phyloP scores from a whole-genome alignment of 1,284 basidiomycete genomes.

The Apiotrichum veenhuisii region DNA sequence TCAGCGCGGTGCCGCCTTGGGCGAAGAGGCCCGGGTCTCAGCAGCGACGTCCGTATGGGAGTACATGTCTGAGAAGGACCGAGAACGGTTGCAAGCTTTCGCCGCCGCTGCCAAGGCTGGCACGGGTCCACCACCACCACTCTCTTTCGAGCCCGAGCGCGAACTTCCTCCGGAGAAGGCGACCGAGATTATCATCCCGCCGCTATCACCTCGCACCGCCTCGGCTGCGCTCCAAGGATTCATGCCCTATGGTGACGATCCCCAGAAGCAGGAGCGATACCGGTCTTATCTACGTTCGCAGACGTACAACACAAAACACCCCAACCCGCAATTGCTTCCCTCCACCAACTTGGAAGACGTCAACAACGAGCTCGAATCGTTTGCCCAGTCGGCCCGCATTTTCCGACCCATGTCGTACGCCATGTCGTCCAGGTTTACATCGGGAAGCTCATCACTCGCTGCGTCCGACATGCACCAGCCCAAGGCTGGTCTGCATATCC shows the following conservation, averaged over 20 bases:
- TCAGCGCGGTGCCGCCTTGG: conserved; percentile 75
- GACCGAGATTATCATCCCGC: conserved; percentile 57
- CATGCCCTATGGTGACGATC: conserved; percentile 78
- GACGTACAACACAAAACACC: conserved; percentile 51
- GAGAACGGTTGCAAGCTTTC: conserved; percentile 72
- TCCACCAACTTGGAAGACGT: conserved; percentile 65
- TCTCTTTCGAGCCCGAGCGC: conserved; percentile 21
- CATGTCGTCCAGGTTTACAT: conserved; percentile 89
- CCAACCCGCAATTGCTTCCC: conserved; percentile 55
- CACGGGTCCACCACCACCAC: conserved; percentile 18
- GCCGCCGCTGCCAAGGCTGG: conserved; percentile 41
- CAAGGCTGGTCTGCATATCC: conserved; percentile 68
- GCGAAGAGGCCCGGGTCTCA: conserved; percentile 64
- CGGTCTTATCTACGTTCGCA: conserved; percentile 74
- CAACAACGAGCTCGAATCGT: conserved; percentile 78
- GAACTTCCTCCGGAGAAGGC: conserved; percentile 20
- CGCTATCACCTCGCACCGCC: conserved; percentile 67
- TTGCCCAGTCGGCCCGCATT: conserved; percentile 76
- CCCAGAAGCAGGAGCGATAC: conserved; percentile 79
- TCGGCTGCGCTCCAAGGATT: conserved; percentile 82
- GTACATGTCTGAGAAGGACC: conserved; percentile 84
- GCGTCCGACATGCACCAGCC: conserved; percentile 56
- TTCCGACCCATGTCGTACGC: conserved; percentile 89
- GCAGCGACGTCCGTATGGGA: conserved; percentile 72
- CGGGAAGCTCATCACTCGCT: conserved; percentile 58